These are phyloP conservation scores for Pleurotus ostreatus DNA, from an alignment of 768 basidiomycete species.

Conservation along the genomic window DNA sequence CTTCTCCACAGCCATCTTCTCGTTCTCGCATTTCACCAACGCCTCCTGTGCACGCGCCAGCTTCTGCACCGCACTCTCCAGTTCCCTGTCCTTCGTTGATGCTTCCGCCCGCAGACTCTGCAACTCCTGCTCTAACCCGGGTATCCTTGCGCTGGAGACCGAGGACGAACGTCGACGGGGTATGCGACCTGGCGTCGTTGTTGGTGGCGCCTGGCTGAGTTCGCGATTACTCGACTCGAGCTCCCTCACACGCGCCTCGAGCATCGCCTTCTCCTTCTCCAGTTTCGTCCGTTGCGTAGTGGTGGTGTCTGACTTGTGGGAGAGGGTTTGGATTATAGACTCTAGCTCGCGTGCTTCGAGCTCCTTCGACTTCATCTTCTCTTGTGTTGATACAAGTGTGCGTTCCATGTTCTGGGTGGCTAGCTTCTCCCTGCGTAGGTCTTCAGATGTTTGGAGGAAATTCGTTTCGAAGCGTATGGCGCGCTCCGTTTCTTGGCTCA, in stretches of 20 bases:
- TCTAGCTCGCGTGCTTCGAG: slow-evolving; percentile 52
- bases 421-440: slow-evolving; percentile 52
- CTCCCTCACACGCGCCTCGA: slow-evolving; percentile 57
- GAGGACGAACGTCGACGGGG: slow-evolving; percentile 58
- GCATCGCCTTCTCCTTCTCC: slow-evolving; percentile 51
- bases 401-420: slow-evolving; percentile 47
- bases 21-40: slow-evolving; percentile 52
- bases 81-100: slow-evolving; percentile 38
- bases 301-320: slow-evolving; percentile 47
- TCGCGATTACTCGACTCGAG: slow-evolving; percentile 43
- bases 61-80: slow-evolving; percentile 41
- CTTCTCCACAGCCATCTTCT: slow-evolving; percentile 52
- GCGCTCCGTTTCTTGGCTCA: slow-evolving; percentile 53
- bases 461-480: slow-evolving; percentile 51
- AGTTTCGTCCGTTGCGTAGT: slow-evolving; percentile 39
- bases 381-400: slow-evolving; percentile 43
- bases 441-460: slow-evolving; percentile 45
- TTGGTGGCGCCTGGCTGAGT: slow-evolving; percentile 23
- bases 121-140: slow-evolving; percentile 54
- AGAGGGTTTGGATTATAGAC: slow-evolving; percentile 49
- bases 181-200: slow-evolving; percentile 22
- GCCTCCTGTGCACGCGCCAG: slow-evolving; percentile 45
- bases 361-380: slow-evolving; percentile 48
- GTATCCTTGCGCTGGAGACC: slow-evolving; percentile 44
- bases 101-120: slow-evolving; percentile 40